Base-by-base conservation (phyloP, 805 yeast species). In the Soucietia sequanensis region DNA sequence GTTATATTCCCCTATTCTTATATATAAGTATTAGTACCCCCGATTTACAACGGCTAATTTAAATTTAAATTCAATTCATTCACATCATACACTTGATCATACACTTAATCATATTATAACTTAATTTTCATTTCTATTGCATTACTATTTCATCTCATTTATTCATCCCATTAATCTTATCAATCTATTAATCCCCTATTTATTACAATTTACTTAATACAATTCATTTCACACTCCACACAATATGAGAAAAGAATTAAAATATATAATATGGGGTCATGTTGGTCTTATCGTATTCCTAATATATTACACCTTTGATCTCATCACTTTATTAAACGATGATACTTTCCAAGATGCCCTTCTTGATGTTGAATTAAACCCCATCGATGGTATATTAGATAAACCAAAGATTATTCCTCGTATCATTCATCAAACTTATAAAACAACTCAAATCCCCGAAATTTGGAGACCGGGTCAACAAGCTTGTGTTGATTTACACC, bases 391-490 rank as follows among this genome's bases (percentile, higher is more conserved):
- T n/a, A 52, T 60, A 5, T 53, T 64, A 14, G 62, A 59, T 13
- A 64, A 65, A 38, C 78, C 80, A 7, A 72, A 72, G 39, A 55
- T 83, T 24, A 87, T 89, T 30, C 97, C 97, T 24, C 85, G 84
- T 52, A 88, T 89, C 55, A 88, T 90, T 36, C 97, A 90, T 56
- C 97, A 90, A 59, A 90, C 96, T 10, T 90, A 90, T 61, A 89
- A 85, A 56, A 84, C 86, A 14, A 72, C 66, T 10, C 74, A 80
- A 14, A 76, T 89, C 11, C 97, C 97, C 3, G 89, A 80, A 32
- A 68, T 74, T 31, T 90, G 97, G 97, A 68, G 65, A 41, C 75
- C 72, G 5, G 88, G 95, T 19, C 95, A 86, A 52, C 73, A 80
- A 54, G 75, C 76, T 17, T 87, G 95, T 54, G 71, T 78, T 27